Conservation (phyloP, 2,329 filamentous ascomycete genomes). For the Colletotrichum brevisporum region DNA sequence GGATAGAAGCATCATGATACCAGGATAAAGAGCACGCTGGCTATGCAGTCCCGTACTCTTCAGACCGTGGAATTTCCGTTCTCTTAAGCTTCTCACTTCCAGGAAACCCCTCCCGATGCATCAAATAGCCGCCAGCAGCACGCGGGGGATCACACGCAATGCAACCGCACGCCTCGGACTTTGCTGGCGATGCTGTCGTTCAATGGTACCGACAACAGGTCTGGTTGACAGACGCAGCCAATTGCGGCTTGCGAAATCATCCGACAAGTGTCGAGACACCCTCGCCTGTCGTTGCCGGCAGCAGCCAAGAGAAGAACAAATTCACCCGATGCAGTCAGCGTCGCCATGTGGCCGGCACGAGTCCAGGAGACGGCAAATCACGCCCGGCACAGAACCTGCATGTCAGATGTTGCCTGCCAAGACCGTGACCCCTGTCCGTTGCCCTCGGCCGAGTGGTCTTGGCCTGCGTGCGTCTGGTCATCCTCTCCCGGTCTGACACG, state of each 20-base stretch:
- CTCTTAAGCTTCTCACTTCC: background rate
- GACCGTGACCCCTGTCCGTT: background rate
- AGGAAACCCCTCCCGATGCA: background rate
- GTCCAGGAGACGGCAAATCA: background rate
- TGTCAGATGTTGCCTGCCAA: slow-evolving; percentile 22
- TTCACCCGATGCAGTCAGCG: slow-evolving; percentile 17
- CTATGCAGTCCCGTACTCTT: rapidly evolving
- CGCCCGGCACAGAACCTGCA: background rate
- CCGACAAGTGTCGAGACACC: background rate
- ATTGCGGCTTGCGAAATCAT: background rate
- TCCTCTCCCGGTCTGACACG: background rate
- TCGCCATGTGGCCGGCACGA: background rate
- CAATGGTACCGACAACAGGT: background rate
- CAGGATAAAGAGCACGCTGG: no score
- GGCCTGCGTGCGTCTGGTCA: no score
- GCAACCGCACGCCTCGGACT: slow-evolving; percentile 11
- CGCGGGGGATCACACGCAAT: background rate
- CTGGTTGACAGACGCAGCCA: slow-evolving; percentile 1
- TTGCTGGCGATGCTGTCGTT: background rate
- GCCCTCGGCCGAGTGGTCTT: background rate
- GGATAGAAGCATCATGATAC: background rate
- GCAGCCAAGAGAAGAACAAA: slow-evolving; percentile 16
- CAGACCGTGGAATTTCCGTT: background rate
- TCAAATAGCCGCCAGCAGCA: slow-evolving; percentile 15
- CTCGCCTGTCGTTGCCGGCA: background rate